Evolutionary conservation across 1,284 basidiomycete species (phyloP).

Genomic region (Trichosporon sp.): DNA sequence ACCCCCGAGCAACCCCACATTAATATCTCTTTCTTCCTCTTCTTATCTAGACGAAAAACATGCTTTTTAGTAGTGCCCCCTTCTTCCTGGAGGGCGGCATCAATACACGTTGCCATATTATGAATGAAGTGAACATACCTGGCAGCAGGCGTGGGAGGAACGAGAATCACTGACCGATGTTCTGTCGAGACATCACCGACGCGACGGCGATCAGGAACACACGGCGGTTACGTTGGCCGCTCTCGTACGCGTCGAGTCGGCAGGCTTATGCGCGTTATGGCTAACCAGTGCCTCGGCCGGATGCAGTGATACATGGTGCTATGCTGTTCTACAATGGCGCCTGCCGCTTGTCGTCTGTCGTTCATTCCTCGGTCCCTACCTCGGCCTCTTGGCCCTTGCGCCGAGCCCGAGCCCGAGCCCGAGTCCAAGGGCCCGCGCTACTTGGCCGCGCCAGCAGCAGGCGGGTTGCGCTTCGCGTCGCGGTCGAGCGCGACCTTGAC

Average conservation of each 20-base stretch:
- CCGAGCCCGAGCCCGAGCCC: too few species aligned
- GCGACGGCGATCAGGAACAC: background rate
- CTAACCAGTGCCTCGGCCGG: background rate
- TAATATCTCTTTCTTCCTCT: background rate
- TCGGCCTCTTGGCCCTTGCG: too few species aligned
- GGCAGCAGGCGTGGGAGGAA: too few species aligned
- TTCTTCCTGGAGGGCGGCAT: background rate
- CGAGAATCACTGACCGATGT: too few species aligned
- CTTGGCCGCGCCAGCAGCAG: background rate
- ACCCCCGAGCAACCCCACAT: background rate
- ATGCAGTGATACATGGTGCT: background rate
- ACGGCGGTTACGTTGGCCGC: background rate
- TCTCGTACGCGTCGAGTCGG: background rate
- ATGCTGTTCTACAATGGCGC: background rate
- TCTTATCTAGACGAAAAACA: background rate
- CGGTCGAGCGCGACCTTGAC: constrained; percentile 64
- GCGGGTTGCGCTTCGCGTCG: constrained; percentile 4
- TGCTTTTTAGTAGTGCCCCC: background rate
- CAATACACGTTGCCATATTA: background rate
- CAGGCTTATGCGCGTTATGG: background rate
- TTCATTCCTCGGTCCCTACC: background rate
- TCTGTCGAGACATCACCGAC: background rate
- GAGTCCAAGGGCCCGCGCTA: background rate
- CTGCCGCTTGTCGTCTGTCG: background rate
- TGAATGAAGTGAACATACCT: background rate